Conservation (phyloP, 495 filamentous ascomycete genomes). For the Hapsidospora chrysogenum region DNA sequence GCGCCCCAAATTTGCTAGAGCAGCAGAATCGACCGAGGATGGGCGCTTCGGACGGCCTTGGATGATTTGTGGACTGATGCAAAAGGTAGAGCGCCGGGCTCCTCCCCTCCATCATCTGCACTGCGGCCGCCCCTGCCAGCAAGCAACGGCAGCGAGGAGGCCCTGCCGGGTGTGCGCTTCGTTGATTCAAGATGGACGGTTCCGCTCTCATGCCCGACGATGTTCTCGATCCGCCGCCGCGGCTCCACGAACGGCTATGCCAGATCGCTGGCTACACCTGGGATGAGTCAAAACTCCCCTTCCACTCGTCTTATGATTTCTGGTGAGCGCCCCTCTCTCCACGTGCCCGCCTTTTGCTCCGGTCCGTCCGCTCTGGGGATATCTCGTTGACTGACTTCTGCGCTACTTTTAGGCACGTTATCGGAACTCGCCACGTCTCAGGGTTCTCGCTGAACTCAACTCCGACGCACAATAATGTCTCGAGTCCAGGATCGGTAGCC, state of each 20-base stretch:
- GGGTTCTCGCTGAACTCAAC: conserved; percentile 15
- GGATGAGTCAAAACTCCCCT: conserved; percentile 52
- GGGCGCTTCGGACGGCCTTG: conserved; percentile 1
- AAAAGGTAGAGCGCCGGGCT: no score
- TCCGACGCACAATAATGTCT: conserved; percentile 8
- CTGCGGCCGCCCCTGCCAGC: no score
- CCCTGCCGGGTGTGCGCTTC: no score
- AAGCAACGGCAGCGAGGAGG: no score
- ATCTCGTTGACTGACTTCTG: no score
- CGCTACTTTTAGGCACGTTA: conserved; percentile 26
- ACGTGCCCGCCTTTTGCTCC: not conserved
- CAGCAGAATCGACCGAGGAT: conserved; percentile 2
- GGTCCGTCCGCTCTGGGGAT: no score
- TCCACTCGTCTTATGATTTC: conserved; percentile 71
- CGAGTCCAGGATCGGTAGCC: conserved; percentile 13
- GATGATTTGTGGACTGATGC: not conserved
- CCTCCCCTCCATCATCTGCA: no score
- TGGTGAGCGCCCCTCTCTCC: conserved; percentile 24
- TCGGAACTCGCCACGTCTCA: conserved; percentile 28
- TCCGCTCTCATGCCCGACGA: conserved; percentile 36
- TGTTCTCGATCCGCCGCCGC: conserved; percentile 41
- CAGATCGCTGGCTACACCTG: conserved; percentile 60
- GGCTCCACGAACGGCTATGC: conserved; percentile 55
- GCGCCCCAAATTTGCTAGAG: no score
- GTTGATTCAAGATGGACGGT: conserved; percentile 31